Conservation (phyloP, 441 rosid genomes). For the Bruguiera hainesii region DNA sequence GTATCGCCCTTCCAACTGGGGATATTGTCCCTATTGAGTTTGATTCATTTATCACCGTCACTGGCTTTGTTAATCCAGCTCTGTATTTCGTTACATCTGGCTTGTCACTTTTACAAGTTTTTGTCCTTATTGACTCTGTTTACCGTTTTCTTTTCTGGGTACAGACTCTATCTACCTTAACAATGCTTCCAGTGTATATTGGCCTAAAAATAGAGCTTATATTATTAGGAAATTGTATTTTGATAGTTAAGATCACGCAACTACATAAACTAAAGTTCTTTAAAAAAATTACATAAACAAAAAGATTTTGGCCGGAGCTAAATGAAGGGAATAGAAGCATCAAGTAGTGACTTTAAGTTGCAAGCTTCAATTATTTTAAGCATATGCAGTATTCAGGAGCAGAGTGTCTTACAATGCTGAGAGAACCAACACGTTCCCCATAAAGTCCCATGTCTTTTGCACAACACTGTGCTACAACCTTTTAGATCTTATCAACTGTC, state of each 20-base stretch:
- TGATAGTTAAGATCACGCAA: too few species aligned
- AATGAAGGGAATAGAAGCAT: too few species aligned
- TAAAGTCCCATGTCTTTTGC: constrained; percentile 97
- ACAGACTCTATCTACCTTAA: too few species aligned
- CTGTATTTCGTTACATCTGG: not conserved
- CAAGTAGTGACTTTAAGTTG: too few species aligned
- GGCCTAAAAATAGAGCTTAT: too few species aligned
- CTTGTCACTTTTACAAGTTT: not conserved
- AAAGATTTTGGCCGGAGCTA: too few species aligned
- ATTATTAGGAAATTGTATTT: too few species aligned
- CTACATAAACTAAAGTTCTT: too few species aligned
- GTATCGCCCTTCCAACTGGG: not conserved
- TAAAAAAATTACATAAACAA: too few species aligned
- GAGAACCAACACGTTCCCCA: constrained; percentile 92
- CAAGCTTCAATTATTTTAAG: constrained; percentile 1
- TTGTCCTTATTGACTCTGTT: too few species aligned
- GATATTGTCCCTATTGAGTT: constrained; percentile 1
- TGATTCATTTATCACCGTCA: constrained; percentile 6
- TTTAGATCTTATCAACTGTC: not conserved
- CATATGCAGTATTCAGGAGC: constrained; percentile 8
- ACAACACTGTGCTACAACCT: constrained; percentile 62
- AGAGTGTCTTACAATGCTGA: constrained; percentile 68
- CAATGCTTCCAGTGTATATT: too few species aligned
- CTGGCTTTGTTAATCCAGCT: not conserved
- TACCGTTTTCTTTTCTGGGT: too few species aligned